Evolutionary conservation across 495 filamentous ascomycete species (phyloP), one percentile per base, ranked within the genome.

Genomic region (Acidomyces sp.): DNA sequence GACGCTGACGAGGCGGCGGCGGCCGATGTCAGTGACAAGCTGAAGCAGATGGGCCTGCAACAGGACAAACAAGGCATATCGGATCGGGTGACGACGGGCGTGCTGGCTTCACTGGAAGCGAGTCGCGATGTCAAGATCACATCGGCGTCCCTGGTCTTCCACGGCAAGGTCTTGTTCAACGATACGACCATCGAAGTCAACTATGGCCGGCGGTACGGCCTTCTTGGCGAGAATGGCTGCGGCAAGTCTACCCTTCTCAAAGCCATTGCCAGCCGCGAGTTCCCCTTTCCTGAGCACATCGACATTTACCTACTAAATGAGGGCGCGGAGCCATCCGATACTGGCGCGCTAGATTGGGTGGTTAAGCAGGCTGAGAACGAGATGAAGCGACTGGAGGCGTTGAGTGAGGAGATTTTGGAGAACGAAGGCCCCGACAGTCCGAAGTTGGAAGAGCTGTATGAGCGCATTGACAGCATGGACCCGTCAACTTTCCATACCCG

Each of bases 381-480:
- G 67, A 70, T 99, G 71, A 82, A 81, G 26, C 69, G 77, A 48
- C 69, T 99, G 55, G 92, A 99, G 61, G 78, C 74, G 60, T 54
- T 80, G 54, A 86, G 90, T 9, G 90, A 99, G 58, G 77, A 86
- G 52, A 79, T 93, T 44, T 67, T 99, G 6, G 90, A 99, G 62
- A 71, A 80, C 11, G 78, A 93, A 4, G 90, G 90, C 19, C 85
- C 88, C 29, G 92, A 99, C 48, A 82, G 74, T 53, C 84, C 84
- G 6, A 70, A 90, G n/a, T 62, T 99, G 18, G 81, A 90, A 64
- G 87, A 95, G 62, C 66, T 99, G 24, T 99, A 99, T 54, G 90
- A 99, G 88, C 85, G 86, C 61, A 94, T 96, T 72, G 90, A 99
- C 65, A 80, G 77, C 63, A 95, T 99, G 92, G 90, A 99, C 53